Conservation (phyloP, 345 rosid species). For the Raphanus raphanistrum region DNA sequence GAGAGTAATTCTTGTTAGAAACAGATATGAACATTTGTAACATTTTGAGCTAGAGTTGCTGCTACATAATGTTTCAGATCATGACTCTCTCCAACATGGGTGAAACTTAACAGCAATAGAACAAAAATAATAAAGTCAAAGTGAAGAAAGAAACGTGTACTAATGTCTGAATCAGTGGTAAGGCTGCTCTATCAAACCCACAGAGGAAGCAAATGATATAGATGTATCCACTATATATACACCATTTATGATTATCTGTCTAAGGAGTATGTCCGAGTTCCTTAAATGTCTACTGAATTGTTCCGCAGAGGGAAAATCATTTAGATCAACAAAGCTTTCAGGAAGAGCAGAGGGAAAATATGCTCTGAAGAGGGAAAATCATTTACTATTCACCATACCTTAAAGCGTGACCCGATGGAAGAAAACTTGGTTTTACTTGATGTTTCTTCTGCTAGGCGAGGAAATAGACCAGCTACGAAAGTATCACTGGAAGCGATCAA, state of each 20-base stretch:
- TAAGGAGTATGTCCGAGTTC: not conserved
- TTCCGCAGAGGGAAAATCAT: not conserved
- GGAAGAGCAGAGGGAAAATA: conserved; percentile 4
- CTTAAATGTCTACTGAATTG: not conserved
- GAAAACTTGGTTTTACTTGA: conserved; percentile 97
- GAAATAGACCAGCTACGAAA: conserved; percentile 80
- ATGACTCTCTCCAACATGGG: conserved; percentile 24
- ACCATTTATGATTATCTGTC: conserved; percentile 14
- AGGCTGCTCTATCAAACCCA: conserved; percentile 19
- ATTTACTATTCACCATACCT: conserved; percentile 50
- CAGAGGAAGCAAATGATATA: not conserved
- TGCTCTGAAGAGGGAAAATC: not conserved
- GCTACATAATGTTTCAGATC: conserved; percentile 8
- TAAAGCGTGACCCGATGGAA: conserved; percentile 95
- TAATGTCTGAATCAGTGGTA: conserved; percentile 8
- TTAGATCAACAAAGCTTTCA: conserved; percentile 3
- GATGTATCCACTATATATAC: conserved; percentile 16
- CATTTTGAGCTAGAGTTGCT: conserved; percentile 12
- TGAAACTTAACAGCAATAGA: conserved; percentile 3
- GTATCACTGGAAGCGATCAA: conserved; percentile 74
- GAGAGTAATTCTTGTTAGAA: conserved; percentile 25
- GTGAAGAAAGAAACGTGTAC: conserved; percentile 2
- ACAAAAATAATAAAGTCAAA: not conserved
- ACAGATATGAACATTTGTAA: not conserved
- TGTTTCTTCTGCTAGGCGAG: conserved; percentile 84